A percentile compares a stretch with the other conserved stretches of the same genome.
phyloP scores from a whole-genome alignment of 768 basidiomycete species.

The Naganishia vaughanmartiniae region DNA sequence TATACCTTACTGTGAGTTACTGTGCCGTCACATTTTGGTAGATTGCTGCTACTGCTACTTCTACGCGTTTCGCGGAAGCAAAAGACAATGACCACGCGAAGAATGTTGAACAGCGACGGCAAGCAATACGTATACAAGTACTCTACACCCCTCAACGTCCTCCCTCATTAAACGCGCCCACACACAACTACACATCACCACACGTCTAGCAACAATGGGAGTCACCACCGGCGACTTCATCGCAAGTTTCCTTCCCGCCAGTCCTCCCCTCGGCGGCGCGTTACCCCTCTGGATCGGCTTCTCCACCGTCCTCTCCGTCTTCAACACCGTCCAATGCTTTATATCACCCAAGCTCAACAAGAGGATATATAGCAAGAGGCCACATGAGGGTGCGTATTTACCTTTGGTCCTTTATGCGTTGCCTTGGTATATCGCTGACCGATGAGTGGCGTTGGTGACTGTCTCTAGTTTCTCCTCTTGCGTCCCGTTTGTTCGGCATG shows the following conservation, averaged over 20 bases:
- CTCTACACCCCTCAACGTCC: too few relatives aligned
- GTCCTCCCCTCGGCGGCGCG: slow-evolving; percentile 56
- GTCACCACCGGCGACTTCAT: slow-evolving; percentile 6
- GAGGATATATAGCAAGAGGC: slow-evolving; percentile 64
- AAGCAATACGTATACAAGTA: neutral
- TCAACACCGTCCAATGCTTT: slow-evolving; percentile 83
- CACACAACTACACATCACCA: neutral
- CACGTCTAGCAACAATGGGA: neutral
- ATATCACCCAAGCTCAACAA: slow-evolving; percentile 72
- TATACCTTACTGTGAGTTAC: neutral
- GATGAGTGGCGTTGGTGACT: neutral
- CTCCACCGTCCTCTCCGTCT: slow-evolving; percentile 70
- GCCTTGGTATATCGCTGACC: neutral
- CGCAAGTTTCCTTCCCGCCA: slow-evolving; percentile 2
- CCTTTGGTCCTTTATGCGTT: neutral
- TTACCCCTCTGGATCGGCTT: slow-evolving; percentile 87
- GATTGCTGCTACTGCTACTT: neutral
- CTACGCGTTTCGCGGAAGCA: slow-evolving; percentile 1
- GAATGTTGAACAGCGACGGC: neutral
- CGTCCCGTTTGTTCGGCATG: slow-evolving; percentile 81
- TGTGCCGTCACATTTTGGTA: slow-evolving; percentile 12
- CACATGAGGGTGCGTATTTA: slow-evolving; percentile 51
- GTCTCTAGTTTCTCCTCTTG: slow-evolving; percentile 73
- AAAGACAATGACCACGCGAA: neutral
- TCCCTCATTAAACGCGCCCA: too few relatives aligned